Percentiles rank a stretch among this genome's conserved stretches.
These are phyloP conservation scores for Exobasidium cylindrosporum DNA, from an alignment of 1,284 basidiomycete species.

Conservation along the genomic window DNA sequence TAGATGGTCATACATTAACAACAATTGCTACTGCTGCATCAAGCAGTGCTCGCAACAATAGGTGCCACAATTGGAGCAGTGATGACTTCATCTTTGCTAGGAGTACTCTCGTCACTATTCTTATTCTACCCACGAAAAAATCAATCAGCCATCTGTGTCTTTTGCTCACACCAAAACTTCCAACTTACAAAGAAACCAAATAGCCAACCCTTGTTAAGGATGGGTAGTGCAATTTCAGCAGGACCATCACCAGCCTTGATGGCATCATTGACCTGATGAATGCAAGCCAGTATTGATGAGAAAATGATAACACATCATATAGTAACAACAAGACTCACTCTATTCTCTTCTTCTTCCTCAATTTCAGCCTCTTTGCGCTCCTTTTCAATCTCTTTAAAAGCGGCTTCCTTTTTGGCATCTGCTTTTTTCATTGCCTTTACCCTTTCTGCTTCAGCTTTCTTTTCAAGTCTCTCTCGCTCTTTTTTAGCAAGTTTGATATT, in stretches of 20 bases:
- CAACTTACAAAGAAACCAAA: conserved; percentile 8
- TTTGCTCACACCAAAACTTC: too few species aligned
- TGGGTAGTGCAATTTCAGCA: neutral
- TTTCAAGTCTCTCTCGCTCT: neutral
- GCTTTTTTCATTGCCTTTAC: neutral
- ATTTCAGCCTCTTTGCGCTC: neutral
- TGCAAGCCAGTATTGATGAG: too few species aligned
- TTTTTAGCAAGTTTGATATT: neutral
- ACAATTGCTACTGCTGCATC: too few species aligned
- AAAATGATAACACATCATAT: neutral
- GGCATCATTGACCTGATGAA: too few species aligned
- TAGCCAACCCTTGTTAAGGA: conserved; percentile 4
- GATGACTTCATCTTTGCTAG: too few species aligned
- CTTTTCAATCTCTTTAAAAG: conserved; percentile 2
- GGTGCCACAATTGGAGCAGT: too few species aligned
- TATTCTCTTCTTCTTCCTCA: neutral
- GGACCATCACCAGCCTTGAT: too few species aligned
- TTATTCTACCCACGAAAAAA: too few species aligned
- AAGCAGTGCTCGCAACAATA: too few species aligned
- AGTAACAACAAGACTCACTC: neutral
- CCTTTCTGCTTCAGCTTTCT: neutral
- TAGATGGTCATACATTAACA: too few species aligned
- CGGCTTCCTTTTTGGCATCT: neutral
- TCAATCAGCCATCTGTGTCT: too few species aligned
- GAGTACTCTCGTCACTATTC: too few species aligned